Percentiles rank a stretch among this genome's conserved stretches.
Evolutionary conservation across 805 yeast species (phyloP).

Genomic region (Candida manassasensis): DNA sequence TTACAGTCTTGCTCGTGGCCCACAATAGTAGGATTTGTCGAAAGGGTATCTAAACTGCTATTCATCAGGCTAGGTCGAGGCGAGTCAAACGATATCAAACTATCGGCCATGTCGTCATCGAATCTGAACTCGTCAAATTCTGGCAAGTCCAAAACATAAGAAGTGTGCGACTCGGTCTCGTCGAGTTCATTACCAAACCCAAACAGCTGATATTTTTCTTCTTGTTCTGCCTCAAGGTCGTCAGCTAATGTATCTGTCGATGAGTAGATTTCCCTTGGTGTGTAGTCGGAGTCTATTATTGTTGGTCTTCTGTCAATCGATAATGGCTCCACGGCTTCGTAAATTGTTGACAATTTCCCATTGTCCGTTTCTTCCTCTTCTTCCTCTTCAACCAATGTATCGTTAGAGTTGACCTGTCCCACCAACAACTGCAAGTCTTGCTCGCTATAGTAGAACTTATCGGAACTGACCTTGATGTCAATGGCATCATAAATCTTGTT

Average conservation of each 20-base stretch:
- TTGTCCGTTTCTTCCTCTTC: conserved; percentile 3
- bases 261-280: conserved; percentile 6
- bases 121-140: conserved; percentile 7
- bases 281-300: neutral
- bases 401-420: conserved; percentile 12
- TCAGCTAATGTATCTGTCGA: conserved; percentile 13
- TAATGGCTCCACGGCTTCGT: conserved; percentile 6
- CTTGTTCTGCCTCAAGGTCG: neutral
- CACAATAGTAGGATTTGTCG: conserved; percentile 26
- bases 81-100: conserved; percentile 6
- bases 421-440: conserved; percentile 24
- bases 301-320: conserved; percentile 9
- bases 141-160: neutral
- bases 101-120: conserved; percentile 5
- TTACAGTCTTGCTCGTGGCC: too few relatives aligned
- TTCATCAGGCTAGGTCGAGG: conserved; percentile 13
- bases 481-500: conserved; percentile 32
- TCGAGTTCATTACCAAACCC: too few relatives aligned
- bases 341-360: neutral
- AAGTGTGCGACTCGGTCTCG: neutral
- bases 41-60: conserved; percentile 28
- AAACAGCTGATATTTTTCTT: neutral
- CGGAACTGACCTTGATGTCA: conserved; percentile 15
- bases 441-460: conserved; percentile 25
- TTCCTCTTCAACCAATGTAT: conserved; percentile 13